Evolutionary conservation across 306 rosid species (phyloP).

Genomic region (Begonia loranthoides): DNA sequence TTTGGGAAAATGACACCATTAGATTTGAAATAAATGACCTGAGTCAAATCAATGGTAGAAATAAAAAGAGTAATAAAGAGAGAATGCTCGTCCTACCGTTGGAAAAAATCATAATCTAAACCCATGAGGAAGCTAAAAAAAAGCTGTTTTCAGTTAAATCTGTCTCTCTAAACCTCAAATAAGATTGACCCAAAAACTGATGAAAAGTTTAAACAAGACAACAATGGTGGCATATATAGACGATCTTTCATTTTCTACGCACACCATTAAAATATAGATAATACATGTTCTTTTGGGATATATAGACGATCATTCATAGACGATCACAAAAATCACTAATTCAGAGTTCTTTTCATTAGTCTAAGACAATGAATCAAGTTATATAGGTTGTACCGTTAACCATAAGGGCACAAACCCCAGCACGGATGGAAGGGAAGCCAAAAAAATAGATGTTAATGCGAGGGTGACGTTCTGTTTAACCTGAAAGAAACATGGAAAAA

Average conservation of each 20-base stretch:
- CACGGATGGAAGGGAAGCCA: slow-evolving; percentile 91
- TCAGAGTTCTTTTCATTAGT: neutral
- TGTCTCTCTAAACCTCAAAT: too few species aligned
- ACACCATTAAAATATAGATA: neutral
- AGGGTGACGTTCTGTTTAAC: slow-evolving; percentile 87
- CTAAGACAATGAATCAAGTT: slow-evolving; percentile 9
- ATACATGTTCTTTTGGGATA: too few species aligned
- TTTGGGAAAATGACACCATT: neutral
- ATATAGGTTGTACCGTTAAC: slow-evolving; percentile 63
- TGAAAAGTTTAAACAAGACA: too few species aligned
- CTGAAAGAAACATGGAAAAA: slow-evolving; percentile 30
- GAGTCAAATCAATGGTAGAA: too few species aligned
- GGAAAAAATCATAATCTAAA: too few species aligned
- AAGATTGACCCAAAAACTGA: too few species aligned
- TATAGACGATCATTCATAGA: too few species aligned
- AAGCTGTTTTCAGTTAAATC: too few species aligned
- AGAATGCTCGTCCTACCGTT: too few species aligned
- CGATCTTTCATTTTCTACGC: neutral
- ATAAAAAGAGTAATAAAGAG: too few species aligned
- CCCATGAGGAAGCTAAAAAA: too few species aligned
- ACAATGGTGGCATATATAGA: too few species aligned
- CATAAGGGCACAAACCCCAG: slow-evolving; percentile 91
- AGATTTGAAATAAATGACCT: neutral
- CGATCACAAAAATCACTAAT: neutral
- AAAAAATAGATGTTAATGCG: slow-evolving; percentile 58